Percentiles rank a stretch among this genome's conserved stretches.
These are phyloP conservation scores for Pseudonitzschia multiseries DNA, from an alignment of 108 stramenopile genomes.

Conservation along the genomic window DNA sequence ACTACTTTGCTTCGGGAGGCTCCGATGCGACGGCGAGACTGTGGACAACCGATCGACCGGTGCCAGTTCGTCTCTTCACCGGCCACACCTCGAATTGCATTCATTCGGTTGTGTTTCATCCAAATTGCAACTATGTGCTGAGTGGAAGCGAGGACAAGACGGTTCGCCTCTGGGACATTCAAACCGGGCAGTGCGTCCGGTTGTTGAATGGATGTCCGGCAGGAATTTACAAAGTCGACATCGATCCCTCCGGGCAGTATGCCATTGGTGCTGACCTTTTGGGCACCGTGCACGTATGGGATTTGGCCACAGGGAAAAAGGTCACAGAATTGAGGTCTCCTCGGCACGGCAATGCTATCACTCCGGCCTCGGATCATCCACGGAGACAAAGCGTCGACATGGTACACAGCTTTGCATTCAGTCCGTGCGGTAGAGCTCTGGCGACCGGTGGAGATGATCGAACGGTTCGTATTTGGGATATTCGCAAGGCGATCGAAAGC, in stretches of 20 bases:
- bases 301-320: slow-evolving; percentile 77
- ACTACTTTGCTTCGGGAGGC: slow-evolving; percentile 94
- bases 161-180: slow-evolving; percentile 94
- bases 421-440: slow-evolving; percentile 77
- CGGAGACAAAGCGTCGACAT: slow-evolving; percentile 21
- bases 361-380: background rate
- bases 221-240: slow-evolving; percentile 65
- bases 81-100: slow-evolving; percentile 92
- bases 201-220: slow-evolving; percentile 78
- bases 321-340: slow-evolving; percentile 60
- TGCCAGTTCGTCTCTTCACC: slow-evolving; percentile 89
- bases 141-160: slow-evolving; percentile 93
- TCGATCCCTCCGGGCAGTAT: slow-evolving; percentile 76
- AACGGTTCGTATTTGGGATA: slow-evolving; percentile 82
- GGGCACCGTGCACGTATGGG: slow-evolving; percentile 80
- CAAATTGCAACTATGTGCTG: slow-evolving; percentile 92
- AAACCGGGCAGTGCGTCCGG: slow-evolving; percentile 88
- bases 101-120: slow-evolving; percentile 90
- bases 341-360: background rate
- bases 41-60: slow-evolving; percentile 90
- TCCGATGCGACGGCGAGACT: slow-evolving; percentile 90
- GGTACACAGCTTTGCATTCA: slow-evolving; percentile 69
- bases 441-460: slow-evolving; percentile 82
- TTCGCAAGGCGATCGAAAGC: slow-evolving; percentile 34
- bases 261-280: slow-evolving; percentile 70